phyloP scores from a whole-genome alignment of 2,329 filamentous ascomycete species.

The Neonectria hederae region DNA sequence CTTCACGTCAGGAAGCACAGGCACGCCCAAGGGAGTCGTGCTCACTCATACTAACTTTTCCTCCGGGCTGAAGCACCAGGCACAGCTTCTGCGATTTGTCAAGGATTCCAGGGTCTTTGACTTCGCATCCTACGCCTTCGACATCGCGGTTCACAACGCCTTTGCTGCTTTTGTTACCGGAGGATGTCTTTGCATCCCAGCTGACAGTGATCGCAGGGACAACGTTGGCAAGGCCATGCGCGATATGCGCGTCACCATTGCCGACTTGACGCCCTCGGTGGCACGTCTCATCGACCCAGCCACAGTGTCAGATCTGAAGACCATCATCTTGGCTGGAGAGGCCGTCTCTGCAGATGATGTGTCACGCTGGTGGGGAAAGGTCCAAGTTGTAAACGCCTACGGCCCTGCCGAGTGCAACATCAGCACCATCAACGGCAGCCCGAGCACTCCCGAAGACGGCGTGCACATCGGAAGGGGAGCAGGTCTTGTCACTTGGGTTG shows the following conservation, averaged over 20 bases:
- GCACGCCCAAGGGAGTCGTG: conserved; percentile 46
- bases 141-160: conserved; percentile 49
- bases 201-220: conserved; percentile 46
- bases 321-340: conserved; percentile 56
- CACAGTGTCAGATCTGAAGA: conserved; percentile 49
- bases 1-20: not conserved
- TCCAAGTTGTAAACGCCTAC: conserved; percentile 32
- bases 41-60: conserved; percentile 26
- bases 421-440: conserved; percentile 2
- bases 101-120: conserved; percentile 24
- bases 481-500: conserved; percentile 33
- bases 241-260: not conserved
- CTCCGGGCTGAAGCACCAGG: conserved; percentile 4
- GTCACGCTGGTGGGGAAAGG: not conserved
- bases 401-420: conserved; percentile 16
- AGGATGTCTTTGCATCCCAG: conserved; percentile 52
- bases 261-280: not conserved
- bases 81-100: not conserved
- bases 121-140: conserved; percentile 51
- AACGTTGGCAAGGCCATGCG: not conserved
- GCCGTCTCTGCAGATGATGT: conserved; percentile 55
- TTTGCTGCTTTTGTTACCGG: conserved; percentile 50
- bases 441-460: not conserved
- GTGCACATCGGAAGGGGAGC: conserved; percentile 6
- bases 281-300: not conserved